Conservation (phyloP, 2,329 filamentous ascomycete species). For the Cladosporium sp. region DNA sequence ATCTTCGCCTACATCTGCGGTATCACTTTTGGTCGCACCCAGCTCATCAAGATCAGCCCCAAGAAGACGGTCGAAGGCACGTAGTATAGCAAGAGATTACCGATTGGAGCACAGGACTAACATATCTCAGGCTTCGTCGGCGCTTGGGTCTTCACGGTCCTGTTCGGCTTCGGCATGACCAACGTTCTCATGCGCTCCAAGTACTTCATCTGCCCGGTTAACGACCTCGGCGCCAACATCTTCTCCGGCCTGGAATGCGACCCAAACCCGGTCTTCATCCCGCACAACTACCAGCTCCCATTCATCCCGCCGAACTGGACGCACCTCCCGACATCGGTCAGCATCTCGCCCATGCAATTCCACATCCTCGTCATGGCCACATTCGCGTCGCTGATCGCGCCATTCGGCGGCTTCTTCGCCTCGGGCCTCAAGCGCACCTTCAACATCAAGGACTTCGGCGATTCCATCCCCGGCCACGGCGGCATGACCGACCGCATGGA, state of each 20-base stretch:
- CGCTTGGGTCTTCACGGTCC: conserved; percentile 90
- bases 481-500: conserved; percentile 99
- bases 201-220: conserved; percentile 98
- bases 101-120: neutral
- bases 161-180: conserved; percentile 78
- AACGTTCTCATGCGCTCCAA: conserved; percentile 84
- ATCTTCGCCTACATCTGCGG: conserved; percentile 98
- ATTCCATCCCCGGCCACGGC: conserved; percentile 95
- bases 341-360: conserved; percentile 83
- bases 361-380: conserved; percentile 87
- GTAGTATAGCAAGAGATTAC: neutral
- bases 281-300: conserved; percentile 67
- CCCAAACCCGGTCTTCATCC: conserved; percentile 85
- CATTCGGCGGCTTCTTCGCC: conserved; percentile 97
- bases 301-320: conserved; percentile 57
- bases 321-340: conserved; percentile 67
- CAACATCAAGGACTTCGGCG: conserved; percentile 99
- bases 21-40: conserved; percentile 92
- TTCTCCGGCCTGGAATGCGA: conserved; percentile 86
- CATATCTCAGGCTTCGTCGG: conserved; percentile 69
- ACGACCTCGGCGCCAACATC: conserved; percentile 89
- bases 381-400: conserved; percentile 93
- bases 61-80: conserved; percentile 90
- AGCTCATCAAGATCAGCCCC: conserved; percentile 94
- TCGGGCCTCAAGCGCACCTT: conserved; percentile 97